Evolutionary conservation across 306 rosid species (phyloP).

Genomic region (Aeschynomene evenia): DNA sequence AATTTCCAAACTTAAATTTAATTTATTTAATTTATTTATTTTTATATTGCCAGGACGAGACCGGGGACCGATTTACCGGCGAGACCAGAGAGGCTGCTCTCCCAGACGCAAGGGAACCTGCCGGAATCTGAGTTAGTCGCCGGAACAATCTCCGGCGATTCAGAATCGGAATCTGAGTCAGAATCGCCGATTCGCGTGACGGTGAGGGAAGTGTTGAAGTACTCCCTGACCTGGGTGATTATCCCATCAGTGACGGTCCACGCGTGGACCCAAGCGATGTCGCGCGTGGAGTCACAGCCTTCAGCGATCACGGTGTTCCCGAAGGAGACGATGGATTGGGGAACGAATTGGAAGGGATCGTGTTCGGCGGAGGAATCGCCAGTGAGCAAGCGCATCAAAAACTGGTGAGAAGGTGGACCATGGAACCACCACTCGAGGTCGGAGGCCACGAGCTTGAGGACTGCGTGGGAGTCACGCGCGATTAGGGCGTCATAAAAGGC

Average conservation of each 20-base stretch:
- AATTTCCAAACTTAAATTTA: background rate
- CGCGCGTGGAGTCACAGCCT: slow-evolving; percentile 59
- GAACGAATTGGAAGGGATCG: slow-evolving; percentile 47
- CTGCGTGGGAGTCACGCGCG: slow-evolving; percentile 65
- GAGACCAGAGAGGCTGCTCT: slow-evolving; percentile 68
- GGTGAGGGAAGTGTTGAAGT: slow-evolving; percentile 88
- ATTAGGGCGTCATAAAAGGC: slow-evolving; percentile 81
- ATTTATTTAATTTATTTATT: background rate
- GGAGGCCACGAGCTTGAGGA: slow-evolving; percentile 59
- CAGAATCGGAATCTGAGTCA: background rate
- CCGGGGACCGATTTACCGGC: slow-evolving; percentile 94
- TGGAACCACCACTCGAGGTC: slow-evolving; percentile 99
- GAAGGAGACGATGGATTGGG: slow-evolving; percentile 55
- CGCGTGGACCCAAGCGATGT: slow-evolving; percentile 89
- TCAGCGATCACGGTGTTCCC: slow-evolving; percentile 79
- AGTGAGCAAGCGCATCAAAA: slow-evolving; percentile 79
- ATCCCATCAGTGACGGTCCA: slow-evolving; percentile 83
- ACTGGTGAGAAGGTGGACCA: slow-evolving; percentile 90
- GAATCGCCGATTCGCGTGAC: slow-evolving; percentile 61
- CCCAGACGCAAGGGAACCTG: slow-evolving; percentile 79
- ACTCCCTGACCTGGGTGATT: slow-evolving; percentile 82
- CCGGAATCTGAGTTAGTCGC: slow-evolving; percentile 4
- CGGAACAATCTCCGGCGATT: slow-evolving; percentile 45
- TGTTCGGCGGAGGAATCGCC: slow-evolving; percentile 47
- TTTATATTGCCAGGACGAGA: slow-evolving; percentile 75